Percentiles rank a stretch among this genome's conserved stretches.
These are phyloP conservation scores for Apophysomyces variabilis DNA, from an alignment of 371 early-diverging fungal species.

Conservation along the genomic window DNA sequence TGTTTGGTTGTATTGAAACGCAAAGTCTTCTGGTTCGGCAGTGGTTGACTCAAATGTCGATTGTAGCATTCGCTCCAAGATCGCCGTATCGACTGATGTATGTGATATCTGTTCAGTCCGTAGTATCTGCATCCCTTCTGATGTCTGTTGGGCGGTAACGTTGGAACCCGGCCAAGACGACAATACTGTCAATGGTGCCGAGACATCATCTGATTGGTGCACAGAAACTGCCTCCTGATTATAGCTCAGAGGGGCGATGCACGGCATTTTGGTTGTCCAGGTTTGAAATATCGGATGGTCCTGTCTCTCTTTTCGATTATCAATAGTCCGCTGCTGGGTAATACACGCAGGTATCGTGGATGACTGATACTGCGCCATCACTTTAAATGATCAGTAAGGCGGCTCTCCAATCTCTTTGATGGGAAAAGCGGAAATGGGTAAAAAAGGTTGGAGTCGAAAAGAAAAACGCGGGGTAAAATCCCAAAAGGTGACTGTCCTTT, in stretches of 20 bases:
- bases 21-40: neutral
- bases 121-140: neutral
- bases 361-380: slow-evolving; percentile 4
- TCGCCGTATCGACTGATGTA: neutral
- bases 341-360: slow-evolving; percentile 6
- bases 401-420: slow-evolving; percentile 1
- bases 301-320: neutral
- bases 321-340: neutral
- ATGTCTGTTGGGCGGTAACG: neutral
- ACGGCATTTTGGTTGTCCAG: slow-evolving; percentile 1
- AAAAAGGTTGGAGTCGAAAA: slow-evolving; percentile 9
- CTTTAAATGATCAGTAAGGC: neutral
- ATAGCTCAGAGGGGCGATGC: neutral
- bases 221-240: slow-evolving; percentile 7
- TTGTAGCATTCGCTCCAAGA: slow-evolving; percentile 1
- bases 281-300: neutral
- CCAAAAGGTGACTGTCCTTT: slow-evolving; percentile 10
- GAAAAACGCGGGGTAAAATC: slow-evolving; percentile 13
- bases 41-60: slow-evolving; percentile 2
- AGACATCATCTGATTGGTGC: slow-evolving; percentile 12
- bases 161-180: neutral
- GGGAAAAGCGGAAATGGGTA: slow-evolving; percentile 10
- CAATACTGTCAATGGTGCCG: neutral
- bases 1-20: neutral
- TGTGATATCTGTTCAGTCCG: neutral